Percentiles rank a stretch among this genome's conserved stretches.
Conservation (phyloP, 192 early-diverging fungal genomes). For the Dimargaris cristalligena region DNA sequence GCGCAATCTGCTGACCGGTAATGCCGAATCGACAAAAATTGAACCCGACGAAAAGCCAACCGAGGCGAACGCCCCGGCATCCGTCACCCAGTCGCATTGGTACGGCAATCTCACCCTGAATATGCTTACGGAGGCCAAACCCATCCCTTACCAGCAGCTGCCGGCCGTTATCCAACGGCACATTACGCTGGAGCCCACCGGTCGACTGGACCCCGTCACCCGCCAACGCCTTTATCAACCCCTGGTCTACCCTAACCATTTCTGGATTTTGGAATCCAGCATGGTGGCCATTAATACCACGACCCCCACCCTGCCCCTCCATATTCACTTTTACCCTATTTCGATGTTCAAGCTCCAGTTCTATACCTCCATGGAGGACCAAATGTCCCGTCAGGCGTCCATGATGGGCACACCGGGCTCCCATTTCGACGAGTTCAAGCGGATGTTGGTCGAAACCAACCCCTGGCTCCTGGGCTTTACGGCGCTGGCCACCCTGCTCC, state of each 20-base stretch:
- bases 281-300: constrained; percentile 42
- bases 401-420: constrained; percentile 36
- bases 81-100: constrained; percentile 9
- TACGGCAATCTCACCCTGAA: constrained; percentile 10
- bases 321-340: constrained; percentile 42
- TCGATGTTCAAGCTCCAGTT: constrained; percentile 59
- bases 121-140: constrained; percentile 16
- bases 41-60: background rate
- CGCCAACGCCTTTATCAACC: constrained; percentile 40
- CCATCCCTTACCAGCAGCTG: constrained; percentile 1
- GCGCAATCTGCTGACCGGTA: background rate
- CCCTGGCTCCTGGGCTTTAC: constrained; percentile 62
- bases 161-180: constrained; percentile 2
- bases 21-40: background rate
- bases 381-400: constrained; percentile 31
- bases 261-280: constrained; percentile 59
- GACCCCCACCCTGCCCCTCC: constrained; percentile 41
- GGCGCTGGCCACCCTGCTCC: constrained; percentile 56
- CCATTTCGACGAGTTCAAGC: constrained; percentile 68
- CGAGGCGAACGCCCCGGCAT: background rate
- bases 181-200: background rate
- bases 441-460: constrained; percentile 84
- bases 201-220: background rate
- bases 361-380: constrained; percentile 49
- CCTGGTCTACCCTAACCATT: constrained; percentile 58